Evolutionary conservation across 345 rosid species (phyloP), one percentile per base, ranked within the genome.

Genomic region (Syzygium oleosum): DNA sequence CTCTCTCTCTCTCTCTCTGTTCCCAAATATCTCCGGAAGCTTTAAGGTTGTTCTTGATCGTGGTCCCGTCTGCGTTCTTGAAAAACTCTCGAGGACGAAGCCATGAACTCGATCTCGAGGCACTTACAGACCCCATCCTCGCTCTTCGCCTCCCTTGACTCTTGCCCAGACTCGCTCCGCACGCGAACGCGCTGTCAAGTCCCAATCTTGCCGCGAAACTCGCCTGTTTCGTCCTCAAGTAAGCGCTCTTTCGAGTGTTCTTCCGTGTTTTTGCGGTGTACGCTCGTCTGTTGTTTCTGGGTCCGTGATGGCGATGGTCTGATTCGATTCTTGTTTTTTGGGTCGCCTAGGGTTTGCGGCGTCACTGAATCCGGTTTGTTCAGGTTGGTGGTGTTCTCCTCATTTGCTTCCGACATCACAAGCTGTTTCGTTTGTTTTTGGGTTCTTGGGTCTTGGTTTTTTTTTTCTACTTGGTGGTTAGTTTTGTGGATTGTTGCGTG

Each of bases 361-460:
- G 89, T 89, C 73, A n/a, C 31, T 88, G 56, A 77, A 83, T 23
- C 87, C 89, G 43, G 21, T 83, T 86, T 49, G 88, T 94, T 90
- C 53, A 29, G 83, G 98, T 95, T 55, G 88, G 90, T 88, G 51
- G n/a, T 11, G 29, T 11, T 11, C 49, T 77, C 52, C 49, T 80
- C 59, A 23, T 88, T 88, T 84, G 43, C 53, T 41, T 49, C 58
- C 7, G 41, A 63, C 8, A n/a, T 23, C 51, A 80, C 9, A 1
- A 51, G 7, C 23, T 58, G 86, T 55, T 63, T 53, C 17, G 22
- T 53, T 15, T 51, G 51, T 46, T 38, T 27, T 21, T 73, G 16
- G 31, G 79, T 25, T 85, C 49, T 34, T 49, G 85, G 84, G 63
- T 84, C 43, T 38, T 51, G 25, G 49, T 84, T 19, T 54, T 16